Base-by-base conservation (phyloP, 1,139 yeast species). In the Kluyveromyces marxianus region DNA sequence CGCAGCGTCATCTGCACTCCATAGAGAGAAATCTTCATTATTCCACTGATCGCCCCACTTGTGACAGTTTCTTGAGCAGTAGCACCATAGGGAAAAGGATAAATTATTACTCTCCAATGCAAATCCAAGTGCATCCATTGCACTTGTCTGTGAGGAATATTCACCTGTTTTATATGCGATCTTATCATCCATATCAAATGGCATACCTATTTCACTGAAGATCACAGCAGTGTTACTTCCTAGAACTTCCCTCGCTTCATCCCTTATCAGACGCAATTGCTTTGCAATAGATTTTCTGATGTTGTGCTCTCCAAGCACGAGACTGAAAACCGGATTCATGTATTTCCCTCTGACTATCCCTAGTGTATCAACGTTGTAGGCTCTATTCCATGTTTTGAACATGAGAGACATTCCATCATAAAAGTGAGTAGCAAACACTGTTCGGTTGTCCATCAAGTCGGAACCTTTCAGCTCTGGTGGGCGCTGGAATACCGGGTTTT, bases 141-240 rank as follows among this genome's bases (percentile, higher is more conserved):
- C 96, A 4, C 77, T 71, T 2, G 85, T 82, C 59, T 90, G 97
- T 1, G 87, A 74, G 8, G 72, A 65, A 59, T 79, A 89, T 50
- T 79, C 76, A 1, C 90, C 88, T 46, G 71, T 73, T 1, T 62
- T 60, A 58, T 77, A 89, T 0, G 96, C 86, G 40, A 68, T 69
- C 56, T 83, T 83, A 49, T 76, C 74, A 61, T 90, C 92, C 95
- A 90, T 85, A 63, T 92, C 96, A 63, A 82, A 88, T 2, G 98
- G 97, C 82, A 90, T 86, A 2, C 98, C 98, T n/a, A 92, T 89
- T 65, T 90, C 98, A 1, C 95, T 81, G 72, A 92, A 79, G 37
- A 90, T 68, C 5, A 84, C 76, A 0, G 96, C 95, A 7, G 85
- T 69, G 10, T 56, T 38, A 1, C 58, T 44, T 1, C 96, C 96